Evolutionary conservation across 345 rosid genomes (phyloP).

Genomic region (Raphanus sativus): DNA sequence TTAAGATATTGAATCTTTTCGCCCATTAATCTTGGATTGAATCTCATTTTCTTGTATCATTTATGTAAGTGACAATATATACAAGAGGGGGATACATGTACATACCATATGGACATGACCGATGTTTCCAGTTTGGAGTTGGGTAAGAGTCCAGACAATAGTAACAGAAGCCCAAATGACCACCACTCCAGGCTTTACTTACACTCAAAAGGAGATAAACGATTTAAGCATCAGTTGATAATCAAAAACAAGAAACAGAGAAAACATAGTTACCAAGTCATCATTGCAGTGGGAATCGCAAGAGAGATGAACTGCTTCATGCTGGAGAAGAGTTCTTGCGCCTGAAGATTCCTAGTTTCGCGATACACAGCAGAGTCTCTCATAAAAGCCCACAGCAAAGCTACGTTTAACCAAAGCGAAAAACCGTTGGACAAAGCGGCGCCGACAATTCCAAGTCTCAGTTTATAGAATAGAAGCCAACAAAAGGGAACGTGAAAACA

Average conservation of each 20-base stretch:
- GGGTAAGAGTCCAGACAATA: slow-evolving; percentile 54
- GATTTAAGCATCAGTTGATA: not conserved
- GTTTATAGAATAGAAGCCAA: slow-evolving; percentile 49
- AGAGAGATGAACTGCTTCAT: slow-evolving; percentile 39
- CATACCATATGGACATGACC: slow-evolving; percentile 57
- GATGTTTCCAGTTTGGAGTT: slow-evolving; percentile 58
- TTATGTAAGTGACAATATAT: not conserved
- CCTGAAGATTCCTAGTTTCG: not conserved
- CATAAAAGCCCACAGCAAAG: slow-evolving; percentile 42
- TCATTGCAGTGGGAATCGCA: slow-evolving; percentile 50
- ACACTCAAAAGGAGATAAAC: not conserved
- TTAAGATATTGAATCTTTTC: not conserved
- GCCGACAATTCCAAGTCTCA: slow-evolving; percentile 35
- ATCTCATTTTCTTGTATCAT: not conserved
- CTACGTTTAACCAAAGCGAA: slow-evolving; percentile 45
- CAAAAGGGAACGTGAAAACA: slow-evolving; percentile 47
- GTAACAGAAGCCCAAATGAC: slow-evolving; percentile 48
- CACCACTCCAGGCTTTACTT: slow-evolving; percentile 56
- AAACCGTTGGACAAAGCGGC: slow-evolving; percentile 46
- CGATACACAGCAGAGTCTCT: slow-evolving; percentile 35
- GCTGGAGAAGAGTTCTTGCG: slow-evolving; percentile 25
- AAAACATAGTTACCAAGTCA: slow-evolving; percentile 50
- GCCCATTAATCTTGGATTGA: not conserved
- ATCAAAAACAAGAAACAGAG: not conserved
- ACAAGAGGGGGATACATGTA: not conserved